Conservation (phyloP, 192 early-diverging fungal genomes). For the Linnemannia elongata region DNA sequence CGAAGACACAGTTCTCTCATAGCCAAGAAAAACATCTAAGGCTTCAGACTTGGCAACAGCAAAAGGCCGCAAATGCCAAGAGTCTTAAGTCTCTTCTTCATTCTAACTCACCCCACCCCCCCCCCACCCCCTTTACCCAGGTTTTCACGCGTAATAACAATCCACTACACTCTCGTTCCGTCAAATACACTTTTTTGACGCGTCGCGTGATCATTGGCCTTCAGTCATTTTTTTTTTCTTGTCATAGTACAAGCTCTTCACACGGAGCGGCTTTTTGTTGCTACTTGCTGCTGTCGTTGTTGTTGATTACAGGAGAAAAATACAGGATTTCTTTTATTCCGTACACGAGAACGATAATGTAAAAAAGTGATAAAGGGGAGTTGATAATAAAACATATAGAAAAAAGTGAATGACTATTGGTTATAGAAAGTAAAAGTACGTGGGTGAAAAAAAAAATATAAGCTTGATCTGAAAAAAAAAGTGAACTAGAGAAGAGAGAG, state of each 20-base stretch:
- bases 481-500: neutral
- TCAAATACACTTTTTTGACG: neutral
- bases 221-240: no score
- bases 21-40: no score
- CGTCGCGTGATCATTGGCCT: no score
- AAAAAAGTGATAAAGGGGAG: neutral
- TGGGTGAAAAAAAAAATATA: constrained; percentile 24
- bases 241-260: neutral
- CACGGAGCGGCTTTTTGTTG: neutral
- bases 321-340: constrained; percentile 28
- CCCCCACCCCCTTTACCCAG: no score
- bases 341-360: neutral
- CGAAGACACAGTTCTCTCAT: no score
- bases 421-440: constrained; percentile 32
- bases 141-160: no score
- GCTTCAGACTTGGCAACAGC: no score
- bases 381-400: constrained; percentile 27
- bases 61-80: no score
- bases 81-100: no score
- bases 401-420: constrained; percentile 13
- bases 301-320: constrained; percentile 9
- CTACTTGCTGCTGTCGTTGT: neutral
- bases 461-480: neutral
- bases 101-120: no score
- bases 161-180: neutral